Percentiles rank a stretch among this genome's conserved stretches.
Evolutionary conservation across 768 basidiomycete genomes (phyloP).

Genomic region (Terana coerulea): DNA sequence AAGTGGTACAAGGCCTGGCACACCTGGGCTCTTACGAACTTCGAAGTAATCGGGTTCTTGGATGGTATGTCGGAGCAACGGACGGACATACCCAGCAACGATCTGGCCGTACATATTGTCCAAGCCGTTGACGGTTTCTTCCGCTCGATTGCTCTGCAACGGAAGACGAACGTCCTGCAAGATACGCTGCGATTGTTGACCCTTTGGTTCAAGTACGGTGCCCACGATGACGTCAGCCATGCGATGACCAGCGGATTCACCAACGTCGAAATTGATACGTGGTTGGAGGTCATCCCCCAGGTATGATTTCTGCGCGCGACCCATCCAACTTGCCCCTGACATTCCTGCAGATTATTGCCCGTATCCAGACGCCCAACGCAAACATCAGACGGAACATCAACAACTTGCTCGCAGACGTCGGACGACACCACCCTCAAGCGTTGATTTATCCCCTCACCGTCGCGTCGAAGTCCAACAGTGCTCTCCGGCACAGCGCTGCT

Average conservation of each 20-base stretch:
- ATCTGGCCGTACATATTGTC: constrained; percentile 79
- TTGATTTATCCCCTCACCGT: constrained; percentile 95
- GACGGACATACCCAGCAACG: constrained; percentile 55
- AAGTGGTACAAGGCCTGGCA: constrained; percentile 99
- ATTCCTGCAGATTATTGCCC: constrained; percentile 80
- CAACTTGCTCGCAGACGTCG: constrained; percentile 84
- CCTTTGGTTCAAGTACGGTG: constrained; percentile 97
- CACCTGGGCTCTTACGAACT: constrained; percentile 96
- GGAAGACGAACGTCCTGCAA: constrained; percentile 87
- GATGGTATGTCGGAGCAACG: constrained; percentile 62
- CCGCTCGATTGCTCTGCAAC: constrained; percentile 80
- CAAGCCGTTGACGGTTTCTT: constrained; percentile 97
- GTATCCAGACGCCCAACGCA: constrained; percentile 90
- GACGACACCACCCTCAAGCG: constrained; percentile 96
- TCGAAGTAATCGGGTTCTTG: constrained; percentile 83
- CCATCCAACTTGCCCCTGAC: too few species aligned
- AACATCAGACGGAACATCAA: constrained; percentile 90
- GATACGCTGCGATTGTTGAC: constrained; percentile 92
- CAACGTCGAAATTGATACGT: constrained; percentile 92
- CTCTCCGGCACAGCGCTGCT: constrained; percentile 77
- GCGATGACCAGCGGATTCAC: constrained; percentile 87
- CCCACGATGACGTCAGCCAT: constrained; percentile 82
- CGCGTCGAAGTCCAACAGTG: constrained; percentile 92
- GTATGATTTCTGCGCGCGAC: too few species aligned
- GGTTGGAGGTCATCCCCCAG: constrained; percentile 98